Base-by-base conservation (phyloP, 495 filamentous ascomycete species). In the Hypoxylon fragiforme region DNA sequence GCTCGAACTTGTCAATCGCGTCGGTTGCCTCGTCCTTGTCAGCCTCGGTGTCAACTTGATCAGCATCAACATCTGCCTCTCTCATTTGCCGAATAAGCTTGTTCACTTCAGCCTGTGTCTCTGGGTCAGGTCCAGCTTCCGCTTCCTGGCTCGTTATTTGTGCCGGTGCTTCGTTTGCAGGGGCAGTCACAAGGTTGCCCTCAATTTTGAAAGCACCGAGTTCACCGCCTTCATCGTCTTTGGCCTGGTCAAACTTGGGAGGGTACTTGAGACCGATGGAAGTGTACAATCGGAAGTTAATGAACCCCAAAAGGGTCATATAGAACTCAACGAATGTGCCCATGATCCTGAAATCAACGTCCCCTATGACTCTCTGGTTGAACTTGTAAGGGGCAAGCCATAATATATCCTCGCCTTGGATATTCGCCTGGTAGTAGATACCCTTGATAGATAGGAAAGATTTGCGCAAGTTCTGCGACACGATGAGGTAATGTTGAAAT, bases 271-370 rank as follows among this genome's bases (percentile, higher is more conserved):
- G 68, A 2, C 95, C 95, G 54, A 95, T 77, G 0, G 88, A 84
- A 0, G 92, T 96, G 71, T 96, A 98, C 18, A 98, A 78, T 43
- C 90, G 75, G 77, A 87, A 98, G 76, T 97, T 96, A 66, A 97
- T 88, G 58, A 97, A 98, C 38, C 95, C 88, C 7, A 98, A 77
- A 9, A 98, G 77, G 2, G 94, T 97, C 42, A 91, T 94, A 77
- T 98, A 98, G 72, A 98, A 97, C 62, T 98, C 92, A 43, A 98
- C 88, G 66, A 98, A 98, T 1, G 95, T 98, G 34, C 88, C 91
- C 94, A 98, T 98, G 68, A 98, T 97, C 62, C 95, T 80, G 76
- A 96, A 97, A 71, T 98, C 94, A 39, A 98, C 85, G 71, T 97
- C 94, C 11, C 85, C 89, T 18, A 91, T 91, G 22, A 96, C 84